Conservation (phyloP, 2,329 filamentous ascomycete species). For the Cladophialophora chaetospira region DNA sequence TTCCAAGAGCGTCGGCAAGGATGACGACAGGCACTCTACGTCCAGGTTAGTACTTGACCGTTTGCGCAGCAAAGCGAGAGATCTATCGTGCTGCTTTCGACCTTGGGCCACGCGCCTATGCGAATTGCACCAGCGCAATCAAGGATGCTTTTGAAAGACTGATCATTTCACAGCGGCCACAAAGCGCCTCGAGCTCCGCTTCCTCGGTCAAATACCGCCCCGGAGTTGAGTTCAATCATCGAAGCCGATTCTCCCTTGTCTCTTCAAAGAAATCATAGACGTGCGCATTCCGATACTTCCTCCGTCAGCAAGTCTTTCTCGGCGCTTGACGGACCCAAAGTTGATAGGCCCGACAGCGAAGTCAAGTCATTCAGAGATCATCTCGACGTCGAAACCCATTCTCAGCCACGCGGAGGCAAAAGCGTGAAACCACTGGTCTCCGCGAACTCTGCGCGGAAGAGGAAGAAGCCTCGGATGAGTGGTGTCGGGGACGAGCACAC, state of each 20-base stretch:
- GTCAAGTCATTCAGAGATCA: background rate
- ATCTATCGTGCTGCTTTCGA: background rate
- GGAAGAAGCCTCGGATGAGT: background rate
- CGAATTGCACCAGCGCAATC: no score
- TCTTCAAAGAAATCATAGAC: background rate
- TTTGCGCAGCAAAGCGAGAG: background rate
- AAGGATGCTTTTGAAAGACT: no score
- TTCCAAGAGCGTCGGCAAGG: background rate
- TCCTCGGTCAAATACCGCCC: conserved; percentile 23
- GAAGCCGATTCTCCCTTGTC: background rate
- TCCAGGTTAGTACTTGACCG: conserved; percentile 13
- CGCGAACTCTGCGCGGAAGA: background rate
- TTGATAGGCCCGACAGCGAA: background rate
- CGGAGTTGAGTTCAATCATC: conserved; percentile 1
- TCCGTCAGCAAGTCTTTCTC: conserved; percentile 8
- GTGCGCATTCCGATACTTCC: conserved; percentile 15
- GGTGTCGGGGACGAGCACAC: background rate
- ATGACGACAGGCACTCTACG: background rate
- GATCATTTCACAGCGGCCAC: background rate
- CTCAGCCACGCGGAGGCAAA: background rate
- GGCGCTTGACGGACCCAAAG: no score
- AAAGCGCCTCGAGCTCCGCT: no score
- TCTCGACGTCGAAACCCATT: background rate
- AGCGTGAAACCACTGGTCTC: background rate
- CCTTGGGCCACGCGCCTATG: no score